Evolutionary conservation across 306 rosid genomes (phyloP), one percentile per base, ranked within the genome.

Genomic region (Vigna hirtella): DNA sequence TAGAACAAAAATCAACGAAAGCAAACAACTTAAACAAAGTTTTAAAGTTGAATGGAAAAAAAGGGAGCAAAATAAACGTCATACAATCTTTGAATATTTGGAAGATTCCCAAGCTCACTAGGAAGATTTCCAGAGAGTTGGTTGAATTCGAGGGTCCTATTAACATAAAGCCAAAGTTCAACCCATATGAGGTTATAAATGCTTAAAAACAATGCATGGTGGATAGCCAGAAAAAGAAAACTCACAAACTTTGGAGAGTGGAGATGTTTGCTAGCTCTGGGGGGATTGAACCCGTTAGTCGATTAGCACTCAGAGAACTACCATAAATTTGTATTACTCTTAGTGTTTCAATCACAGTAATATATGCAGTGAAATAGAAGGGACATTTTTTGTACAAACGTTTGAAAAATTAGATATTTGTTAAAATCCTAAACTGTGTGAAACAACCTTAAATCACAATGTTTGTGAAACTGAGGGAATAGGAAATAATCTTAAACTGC

Each of bases 221-320:
- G 56, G n/a, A 66, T 28, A 40, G 38, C 4, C 6, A 76, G 71
- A 36, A 36, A 36, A 36, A 36, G 8, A 5, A 5, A 81, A 86
- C 98, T 88, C 77, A 94, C 98, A 94, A 84, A 38, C 74, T 84
- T 73, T 42, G 38, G 32, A 94, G 90, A 76, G 94, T 89, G 70
- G 87, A 62, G 70, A 92, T 90, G 73, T 86, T 88, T 76, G 58
- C 93, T 8, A 94, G 69, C 86, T 85, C 98, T 77, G 7, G 20
- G 7, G 98, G 98, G 42, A 91, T 84, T 26, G 84, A 16, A 59
- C 96, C 97, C 0, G 89, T 82, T 62, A 94, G 36, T 70, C 90
- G 89, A 79, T 94, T 94, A 36, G 40, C 40, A 36, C 40, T 36
- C 40, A 36, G 8, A 36, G 40, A 36, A 36, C 40, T 36, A 36